Evolutionary conservation across 306 rosid species (phyloP).

Genomic region (Rosa rugosa): DNA sequence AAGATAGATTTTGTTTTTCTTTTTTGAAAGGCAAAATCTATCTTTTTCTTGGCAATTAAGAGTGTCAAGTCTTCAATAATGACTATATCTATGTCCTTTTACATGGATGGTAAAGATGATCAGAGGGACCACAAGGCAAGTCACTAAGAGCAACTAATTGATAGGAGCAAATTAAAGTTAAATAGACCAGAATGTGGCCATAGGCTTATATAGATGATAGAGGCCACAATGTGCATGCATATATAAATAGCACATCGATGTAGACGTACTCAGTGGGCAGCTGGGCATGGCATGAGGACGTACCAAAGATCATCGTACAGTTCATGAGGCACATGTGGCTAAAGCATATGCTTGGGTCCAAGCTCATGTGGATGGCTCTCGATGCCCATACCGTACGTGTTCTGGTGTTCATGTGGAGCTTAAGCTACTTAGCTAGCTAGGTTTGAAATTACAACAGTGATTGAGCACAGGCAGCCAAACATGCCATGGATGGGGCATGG

Average conservation of each 20-base stretch:
- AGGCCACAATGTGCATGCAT: background rate
- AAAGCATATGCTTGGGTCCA: conserved; percentile 22
- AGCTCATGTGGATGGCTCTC: conserved; percentile 32
- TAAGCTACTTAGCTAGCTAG: background rate
- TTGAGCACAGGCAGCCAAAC: conserved; percentile 21
- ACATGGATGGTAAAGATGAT: background rate
- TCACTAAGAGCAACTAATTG: background rate
- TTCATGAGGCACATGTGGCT: conserved; percentile 33
- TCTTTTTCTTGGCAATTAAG: background rate
- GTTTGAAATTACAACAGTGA: conserved; percentile 14
- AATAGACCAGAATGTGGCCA: background rate
- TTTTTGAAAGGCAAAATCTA: background rate
- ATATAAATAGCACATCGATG: background rate
- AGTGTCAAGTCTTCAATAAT: background rate
- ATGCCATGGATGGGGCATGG: background rate
- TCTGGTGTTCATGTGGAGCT: conserved; percentile 18
- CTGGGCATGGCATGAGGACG: conserved; percentile 17
- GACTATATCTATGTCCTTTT: background rate
- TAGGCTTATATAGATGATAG: background rate
- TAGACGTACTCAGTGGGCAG: background rate
- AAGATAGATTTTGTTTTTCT: too few relatives aligned
- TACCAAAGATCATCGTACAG: conserved; percentile 31
- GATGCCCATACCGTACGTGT: conserved; percentile 26
- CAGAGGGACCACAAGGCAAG: background rate
- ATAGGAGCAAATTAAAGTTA: background rate